phyloP scores from a whole-genome alignment of 164 flowering plant genomes.

The Vitis vinifera region ASM3070453v1 NC_081814.1:14777001-14777500 shows the following conservation, averaged over 20 bases:
- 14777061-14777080: no score
- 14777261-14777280: conserved; percentile 58
- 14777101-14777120: no score
- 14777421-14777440: conserved; percentile 21
- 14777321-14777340: conserved; percentile 58
- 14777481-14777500: conserved; percentile 39
- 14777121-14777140: no score
- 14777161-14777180: no score
- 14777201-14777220: no score
- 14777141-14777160: no score
- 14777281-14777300: conserved; percentile 74
- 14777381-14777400: conserved; percentile 66
- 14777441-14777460: background rate
- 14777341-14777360: conserved; percentile 60
- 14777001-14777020: no score
- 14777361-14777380: conserved; percentile 71
- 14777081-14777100: no score
- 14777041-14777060: no score
- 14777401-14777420: conserved; percentile 75
- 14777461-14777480: background rate
- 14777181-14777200: no score
- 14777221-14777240: background rate
- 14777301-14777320: conserved; percentile 61
- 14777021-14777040: no score
- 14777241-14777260: background rate